Base-by-base conservation (phyloP, 345 rosid genomes). In the Pelargonium nanum region DNA sequence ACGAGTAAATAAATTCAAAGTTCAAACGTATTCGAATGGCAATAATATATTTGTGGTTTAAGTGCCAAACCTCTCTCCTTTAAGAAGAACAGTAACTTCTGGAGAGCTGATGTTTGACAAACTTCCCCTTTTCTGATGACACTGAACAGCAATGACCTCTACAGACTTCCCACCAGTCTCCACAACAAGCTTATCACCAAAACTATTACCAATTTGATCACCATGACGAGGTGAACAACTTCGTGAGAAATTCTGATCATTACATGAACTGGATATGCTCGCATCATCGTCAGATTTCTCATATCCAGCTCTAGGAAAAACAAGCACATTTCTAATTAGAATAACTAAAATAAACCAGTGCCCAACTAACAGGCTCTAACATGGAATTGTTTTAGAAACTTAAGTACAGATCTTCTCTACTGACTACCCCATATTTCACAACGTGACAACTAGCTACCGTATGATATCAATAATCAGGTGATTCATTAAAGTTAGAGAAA, bases 281-380 rank as follows among this genome's bases (percentile, higher is more conserved):
- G 76, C 79, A 60, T 93, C 96, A 70, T 89, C 96, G 73, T 85
- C 96, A 22, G 84, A 87, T 73, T 73, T 89, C 53, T 81, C 87
- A 58, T 56, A 22, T 67, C 66, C 57, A 44, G 67, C 2, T 60
- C 87, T 82, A 79, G 24, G 59, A 62, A 70, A 66, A 23, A 70
- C 70, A 63, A 55, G 21, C 23, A 15, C 12, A 9, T 34, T 34
- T 34, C 12, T 34, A 34, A 34, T 34, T 34, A 34, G 45, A 34
- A 34, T 5, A 34, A 34, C 12, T 34, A 34, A 34, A 34, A 9
- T 34, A 34, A 15, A 34, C 45, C 6, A 34, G 45, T 34, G 6
- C 45, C 45, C 45, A 34, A 34, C 45, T 10, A 9, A 1, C 12
- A 34, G 45, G 45, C 12, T 34, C 45, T 34, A 10, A 15, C 45